phyloP scores from a whole-genome alignment of 257 asterid species.

The Plantago elongata region DNA sequence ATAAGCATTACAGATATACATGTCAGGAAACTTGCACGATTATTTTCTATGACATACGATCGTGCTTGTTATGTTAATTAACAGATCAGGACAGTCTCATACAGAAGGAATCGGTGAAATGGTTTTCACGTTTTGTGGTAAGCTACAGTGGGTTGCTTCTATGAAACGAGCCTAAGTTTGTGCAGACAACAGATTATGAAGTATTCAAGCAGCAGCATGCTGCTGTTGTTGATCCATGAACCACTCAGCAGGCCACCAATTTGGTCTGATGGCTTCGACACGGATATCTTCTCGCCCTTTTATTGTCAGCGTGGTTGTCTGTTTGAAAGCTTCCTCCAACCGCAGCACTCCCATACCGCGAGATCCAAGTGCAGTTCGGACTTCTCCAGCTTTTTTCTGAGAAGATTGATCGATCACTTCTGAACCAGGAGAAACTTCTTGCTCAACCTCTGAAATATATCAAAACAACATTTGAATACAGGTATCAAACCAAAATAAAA shows the following conservation, averaged over 20 bases:
- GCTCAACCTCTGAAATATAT: constrained; percentile 41
- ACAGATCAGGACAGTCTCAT: constrained; percentile 1
- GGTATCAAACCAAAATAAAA: background rate
- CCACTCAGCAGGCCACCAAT: constrained; percentile 98
- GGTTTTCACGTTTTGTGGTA: background rate
- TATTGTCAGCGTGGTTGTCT: constrained; percentile 33
- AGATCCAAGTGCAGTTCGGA: constrained; percentile 70
- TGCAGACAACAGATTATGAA: background rate
- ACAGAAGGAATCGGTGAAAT: background rate
- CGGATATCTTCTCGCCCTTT: constrained; percentile 53
- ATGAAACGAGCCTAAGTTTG: background rate
- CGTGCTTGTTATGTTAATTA: background rate
- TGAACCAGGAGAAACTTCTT: constrained; percentile 57
- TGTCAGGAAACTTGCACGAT: background rate
- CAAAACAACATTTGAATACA: background rate
- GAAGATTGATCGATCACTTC: constrained; percentile 49
- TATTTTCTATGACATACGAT: constrained; percentile 12
- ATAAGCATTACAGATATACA: background rate
- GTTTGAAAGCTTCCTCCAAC: constrained; percentile 57
- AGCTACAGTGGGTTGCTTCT: background rate
- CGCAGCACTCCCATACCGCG: constrained; percentile 69
- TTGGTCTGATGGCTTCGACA: constrained; percentile 52
- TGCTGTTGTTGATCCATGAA: constrained; percentile 28
- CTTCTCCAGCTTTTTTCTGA: constrained; percentile 55
- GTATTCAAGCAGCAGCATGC: constrained; percentile 36